Evolutionary conservation across 2,329 filamentous ascomycete genomes (phyloP), one percentile per base, ranked within the genome.

Genomic region (Cercospora sesami): DNA sequence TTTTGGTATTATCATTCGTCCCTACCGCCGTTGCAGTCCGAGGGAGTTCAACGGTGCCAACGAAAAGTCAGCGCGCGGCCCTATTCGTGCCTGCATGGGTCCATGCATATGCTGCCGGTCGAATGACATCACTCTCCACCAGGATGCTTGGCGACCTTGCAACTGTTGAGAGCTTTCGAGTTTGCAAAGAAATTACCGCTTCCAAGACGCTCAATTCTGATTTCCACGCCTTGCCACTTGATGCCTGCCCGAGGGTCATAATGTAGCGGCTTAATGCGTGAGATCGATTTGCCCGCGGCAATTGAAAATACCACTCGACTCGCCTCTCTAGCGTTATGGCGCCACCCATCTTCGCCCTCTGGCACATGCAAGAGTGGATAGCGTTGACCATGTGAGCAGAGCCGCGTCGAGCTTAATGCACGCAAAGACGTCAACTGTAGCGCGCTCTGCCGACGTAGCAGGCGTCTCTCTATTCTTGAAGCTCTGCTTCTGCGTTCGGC

Each of bases 11-110:
- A n/a, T 60, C 45, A 68, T 68, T 65, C 62, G 66, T 53, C 62
- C 60, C 51, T 45, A 58, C 33, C 62, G 36, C 63, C 66, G 62
- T 59, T 59, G 39, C 62, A 55, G 36, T 65, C 66, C 66, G 62
- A 64, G 48, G 48, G 48, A 28, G 28, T 55, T 53, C 21, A 14
- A 53, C 48, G 23, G 23, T 55, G 48, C 23, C 48, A 55, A 55
- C 48, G 48, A 55, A 28, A 55, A 28, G 48, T 55, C 48, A 55
- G 48, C 48, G 48, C 48, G 48, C 23, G 12, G 48, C 14, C 48
- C 48, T 55, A 55, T 55, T 55, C 48, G 48, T 55, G 48, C 23
- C 48, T 28, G 23, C 48, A 55, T 55, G 48, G 48, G 23, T 55
- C 48, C 48, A 55, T 55, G 48, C 48, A 55, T n/a, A 3, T 30